Evolutionary conservation across 2,329 filamentous ascomycete species (phyloP), one percentile per base, ranked within the genome.

Genomic region (Beauveria sp.): DNA sequence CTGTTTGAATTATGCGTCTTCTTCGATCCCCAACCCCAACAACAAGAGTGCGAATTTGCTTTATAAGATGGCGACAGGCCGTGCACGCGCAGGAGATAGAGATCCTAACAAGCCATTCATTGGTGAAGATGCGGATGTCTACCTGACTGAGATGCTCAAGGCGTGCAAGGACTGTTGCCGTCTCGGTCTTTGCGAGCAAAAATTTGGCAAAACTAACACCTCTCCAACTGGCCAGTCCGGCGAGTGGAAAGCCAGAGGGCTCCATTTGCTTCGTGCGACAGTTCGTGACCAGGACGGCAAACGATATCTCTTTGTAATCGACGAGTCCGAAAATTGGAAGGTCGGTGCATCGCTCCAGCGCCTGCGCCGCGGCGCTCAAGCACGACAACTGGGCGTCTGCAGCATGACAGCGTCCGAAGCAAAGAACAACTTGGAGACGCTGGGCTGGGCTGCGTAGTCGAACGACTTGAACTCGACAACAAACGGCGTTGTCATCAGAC

Each of bases 321-420:
- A 79, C 46, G 84, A 88, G 68, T 80, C 84, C 63, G 86, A 89
- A 70, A 80, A 80, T 30, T 89, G 86, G 86, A 89, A 89, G 78
- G 76, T 89, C 26, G 79, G 84, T 1, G 75, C 82, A 41, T 85
- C 84, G 2, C 69, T 89, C 66, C 83, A 86, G 70, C 78, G 82
- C 50, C 72, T 89, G 66, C 76, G 84, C 57, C 79, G 80, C 59
- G 85, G 86, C 5, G 81, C 80, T 3, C 84, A 86, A 70, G 82
- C 81, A 37, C 77, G 84, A 58, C 80, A 83, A 61, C 74, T 88
- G 51, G 83, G 82, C 5, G 79, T 88, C 37, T 79, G 81, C 61
- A 78, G 79, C 50, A 80, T 88, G 76, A 75, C 79, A 53, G 72
- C 75, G 12, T 67, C 75, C 18, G 86, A 88, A 67, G 79, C 82